phyloP scores from a whole-genome alignment of 2,329 filamentous ascomycete species.

The Cordyceps pruinosa region DNA sequence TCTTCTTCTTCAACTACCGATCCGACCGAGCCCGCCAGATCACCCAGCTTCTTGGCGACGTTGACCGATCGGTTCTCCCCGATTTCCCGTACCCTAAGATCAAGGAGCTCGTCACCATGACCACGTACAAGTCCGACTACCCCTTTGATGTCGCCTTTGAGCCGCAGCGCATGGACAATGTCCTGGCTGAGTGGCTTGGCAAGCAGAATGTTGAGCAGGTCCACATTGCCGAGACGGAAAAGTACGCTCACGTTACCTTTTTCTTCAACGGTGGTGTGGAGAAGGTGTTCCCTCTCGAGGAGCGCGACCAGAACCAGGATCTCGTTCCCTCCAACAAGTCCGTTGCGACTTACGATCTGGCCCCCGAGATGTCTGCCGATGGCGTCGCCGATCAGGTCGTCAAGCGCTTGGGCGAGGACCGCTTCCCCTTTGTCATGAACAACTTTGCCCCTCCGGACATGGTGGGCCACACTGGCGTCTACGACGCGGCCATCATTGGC shows the following conservation, averaged over 20 bases:
- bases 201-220: conserved; percentile 88
- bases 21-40: conserved; percentile 96
- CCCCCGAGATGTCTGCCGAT: conserved; percentile 93
- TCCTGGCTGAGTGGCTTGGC: conserved; percentile 93
- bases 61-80: conserved; percentile 82
- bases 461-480: conserved; percentile 97
- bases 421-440: conserved; percentile 98
- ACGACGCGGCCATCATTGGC: conserved; percentile 84
- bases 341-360: conserved; percentile 89
- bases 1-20: conserved; percentile 99
- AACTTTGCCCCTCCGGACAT: conserved; percentile 99
- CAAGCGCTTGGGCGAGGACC: conserved; percentile 77
- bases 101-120: conserved; percentile 85
- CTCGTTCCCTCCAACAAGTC: conserved; percentile 80
- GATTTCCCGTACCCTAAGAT: conserved; percentile 94
- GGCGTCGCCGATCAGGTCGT: conserved; percentile 82
- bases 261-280: conserved; percentile 99
- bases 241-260: conserved; percentile 99
- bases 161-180: conserved; percentile 93
- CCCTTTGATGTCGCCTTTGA: conserved; percentile 88
- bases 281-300: conserved; percentile 88
- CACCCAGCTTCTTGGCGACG: conserved; percentile 84
- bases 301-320: conserved; percentile 73
- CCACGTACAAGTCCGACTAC: conserved; percentile 93
- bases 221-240: conserved; percentile 96